Base-by-base conservation (phyloP, 345 rosid species). In the Chamaenerion angustifolium region DNA sequence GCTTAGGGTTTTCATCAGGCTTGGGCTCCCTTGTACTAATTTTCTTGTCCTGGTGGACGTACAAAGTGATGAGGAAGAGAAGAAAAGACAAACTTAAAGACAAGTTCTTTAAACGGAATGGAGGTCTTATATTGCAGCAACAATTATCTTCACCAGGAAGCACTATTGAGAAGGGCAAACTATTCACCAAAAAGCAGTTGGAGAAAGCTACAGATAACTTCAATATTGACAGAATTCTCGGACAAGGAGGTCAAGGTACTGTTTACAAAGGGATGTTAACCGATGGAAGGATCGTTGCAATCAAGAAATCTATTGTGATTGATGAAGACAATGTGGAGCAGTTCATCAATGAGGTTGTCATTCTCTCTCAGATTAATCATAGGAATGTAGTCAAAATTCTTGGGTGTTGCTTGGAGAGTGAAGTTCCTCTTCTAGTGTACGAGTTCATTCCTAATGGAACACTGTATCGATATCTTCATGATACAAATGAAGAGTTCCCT, bases 371-470 rank as follows among this genome's bases (percentile, higher is more conserved):
- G 14, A 51, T 57, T 35, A 51, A 54, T 15, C 68, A 63, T 0
- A 21, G 52, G 27, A 63, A 63, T 40, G 12, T 63, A 10, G 68
- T 57, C 18, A 52, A 16, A 12, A 25, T 57, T 1, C 52, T 56
- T 35, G 68, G 68, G n/a, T 63, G 63, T 15, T 57, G 62, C 14
- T 52, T 49, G 4, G 58, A 53, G 23, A 54, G 43, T 14, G 43
- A 59, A 43, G 51, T 35, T 0, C 68, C 52, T 23, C 44, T 64
- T 12, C 0, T 61, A 0, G 54, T 61, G 1, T 54, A 62, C n/a
- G 66, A 55, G 54, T 62, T 55, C 47, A 42, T 62, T 14, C 51
- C 66, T 0, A 56, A 49, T 14, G 66, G 66, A 21, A 62, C 55
- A 9, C 51, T 62, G 0, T 55, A 47, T 0, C 50, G 43, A 8